A percentile compares a stretch with the other conserved stretches of the same genome.
These are phyloP conservation scores for Saprolegnia parasitica DNA, from an alignment of 352 stramenopile genomes.

Conservation along the genomic window DNA sequence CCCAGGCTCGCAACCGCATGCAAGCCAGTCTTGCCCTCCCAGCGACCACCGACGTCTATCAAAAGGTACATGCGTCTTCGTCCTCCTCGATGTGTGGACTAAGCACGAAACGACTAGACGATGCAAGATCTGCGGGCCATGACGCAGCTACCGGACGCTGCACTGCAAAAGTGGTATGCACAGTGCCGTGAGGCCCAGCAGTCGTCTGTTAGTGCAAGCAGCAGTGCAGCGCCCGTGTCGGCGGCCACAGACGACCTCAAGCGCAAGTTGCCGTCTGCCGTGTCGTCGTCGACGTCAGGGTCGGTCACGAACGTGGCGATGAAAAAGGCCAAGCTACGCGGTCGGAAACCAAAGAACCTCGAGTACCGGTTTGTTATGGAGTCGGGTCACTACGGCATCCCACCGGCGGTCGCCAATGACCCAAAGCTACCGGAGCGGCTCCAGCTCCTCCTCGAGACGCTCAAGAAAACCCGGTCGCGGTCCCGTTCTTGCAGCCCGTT, in stretches of 20 bases:
- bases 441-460: slow-evolving; percentile 51
- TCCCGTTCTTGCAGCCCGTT: slow-evolving; percentile 65
- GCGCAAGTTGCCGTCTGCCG: neutral
- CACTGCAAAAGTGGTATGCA: slow-evolving; percentile 20
- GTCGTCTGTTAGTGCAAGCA: neutral
- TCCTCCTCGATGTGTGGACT: neutral
- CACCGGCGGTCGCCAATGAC: slow-evolving; percentile 40
- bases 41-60: slow-evolving; percentile 29
- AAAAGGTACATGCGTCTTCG: neutral
- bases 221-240: neutral
- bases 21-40: slow-evolving; percentile 29
- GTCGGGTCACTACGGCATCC: slow-evolving; percentile 57
- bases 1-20: slow-evolving; percentile 19
- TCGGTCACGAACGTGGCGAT: slow-evolving; percentile 39
- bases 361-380: slow-evolving; percentile 40
- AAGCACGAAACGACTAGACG: slow-evolving; percentile 1
- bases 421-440: slow-evolving; percentile 49
- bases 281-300: neutral
- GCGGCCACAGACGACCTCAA: slow-evolving; percentile 31
- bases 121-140: slow-evolving; percentile 8
- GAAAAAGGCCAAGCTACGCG: slow-evolving; percentile 37
- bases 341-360: slow-evolving; percentile 28
- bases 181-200: slow-evolving; percentile 11
- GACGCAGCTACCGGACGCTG: slow-evolving; percentile 1
- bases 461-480: slow-evolving; percentile 65